Conservation (phyloP, 805 yeast genomes). For the Clavispora vitiphila region DNA sequence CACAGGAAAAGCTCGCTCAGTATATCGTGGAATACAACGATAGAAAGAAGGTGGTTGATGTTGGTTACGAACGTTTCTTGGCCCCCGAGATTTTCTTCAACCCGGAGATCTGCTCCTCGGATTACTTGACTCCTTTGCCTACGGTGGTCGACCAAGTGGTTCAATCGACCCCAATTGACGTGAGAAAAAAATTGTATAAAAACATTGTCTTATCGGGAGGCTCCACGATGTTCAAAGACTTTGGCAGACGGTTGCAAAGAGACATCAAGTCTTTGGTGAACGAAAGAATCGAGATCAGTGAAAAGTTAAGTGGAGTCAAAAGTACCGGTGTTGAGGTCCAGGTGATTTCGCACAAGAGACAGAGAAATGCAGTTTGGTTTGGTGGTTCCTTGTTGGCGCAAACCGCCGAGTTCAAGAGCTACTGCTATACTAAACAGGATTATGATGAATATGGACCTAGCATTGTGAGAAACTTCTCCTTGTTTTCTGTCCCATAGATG, state of each 20-base stretch:
- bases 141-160: slow-evolving; percentile 93
- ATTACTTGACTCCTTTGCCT: slow-evolving; percentile 93
- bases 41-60: slow-evolving; percentile 66
- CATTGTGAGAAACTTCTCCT: slow-evolving; percentile 93
- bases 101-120: slow-evolving; percentile 95
- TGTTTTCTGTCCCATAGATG: slow-evolving; percentile 78
- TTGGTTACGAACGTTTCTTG: slow-evolving; percentile 94
- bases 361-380: slow-evolving; percentile 98
- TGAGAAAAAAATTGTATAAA: slow-evolving; percentile 91
- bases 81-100: slow-evolving; percentile 99
- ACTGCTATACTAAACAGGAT: slow-evolving; percentile 95
- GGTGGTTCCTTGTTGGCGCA: slow-evolving; percentile 97
- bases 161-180: slow-evolving; percentile 95
- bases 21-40: slow-evolving; percentile 82
- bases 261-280: slow-evolving; percentile 85
- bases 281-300: slow-evolving; percentile 80
- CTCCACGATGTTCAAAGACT: slow-evolving; percentile 97
- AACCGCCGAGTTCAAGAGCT: slow-evolving; percentile 92
- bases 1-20: slow-evolving; percentile 84
- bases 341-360: slow-evolving; percentile 95
- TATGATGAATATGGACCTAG: slow-evolving; percentile 98
- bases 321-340: slow-evolving; percentile 95
- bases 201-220: slow-evolving; percentile 97
- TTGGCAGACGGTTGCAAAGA: slow-evolving; percentile 95
- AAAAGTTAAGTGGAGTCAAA: slow-evolving; percentile 65